Conservation (phyloP, 306 rosid genomes). For the Prunus armeniaca region DNA sequence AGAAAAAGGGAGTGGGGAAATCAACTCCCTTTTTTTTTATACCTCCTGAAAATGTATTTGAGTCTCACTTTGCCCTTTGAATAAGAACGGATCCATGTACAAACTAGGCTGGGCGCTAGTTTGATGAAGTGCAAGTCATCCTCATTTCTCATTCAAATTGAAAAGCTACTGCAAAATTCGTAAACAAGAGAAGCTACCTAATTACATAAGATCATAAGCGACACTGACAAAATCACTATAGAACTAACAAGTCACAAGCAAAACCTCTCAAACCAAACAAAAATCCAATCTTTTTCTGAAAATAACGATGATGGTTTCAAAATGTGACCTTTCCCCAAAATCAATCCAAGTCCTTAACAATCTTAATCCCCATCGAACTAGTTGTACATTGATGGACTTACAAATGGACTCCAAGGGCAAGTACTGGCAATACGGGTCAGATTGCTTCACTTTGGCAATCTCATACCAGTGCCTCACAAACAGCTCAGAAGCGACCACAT, state of each 20-base stretch:
- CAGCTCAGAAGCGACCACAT: constrained; percentile 58
- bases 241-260: not conserved
- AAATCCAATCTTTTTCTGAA: not conserved
- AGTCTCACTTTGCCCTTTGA: too few species aligned
- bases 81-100: too few species aligned
- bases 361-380: constrained; percentile 68
- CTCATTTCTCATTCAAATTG: too few species aligned
- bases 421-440: constrained; percentile 65
- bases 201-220: not conserved
- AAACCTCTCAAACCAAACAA: not conserved
- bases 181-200: not conserved
- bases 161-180: not conserved
- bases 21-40: too few species aligned
- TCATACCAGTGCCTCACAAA: constrained; percentile 68
- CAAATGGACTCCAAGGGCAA: constrained; percentile 71
- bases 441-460: constrained; percentile 79
- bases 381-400: constrained; percentile 73
- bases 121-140: too few species aligned
- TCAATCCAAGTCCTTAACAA: constrained; percentile 69
- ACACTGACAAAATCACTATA: not conserved
- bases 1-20: too few species aligned
- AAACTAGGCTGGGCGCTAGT: too few species aligned
- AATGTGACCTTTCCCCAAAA: not conserved
- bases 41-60: too few species aligned
- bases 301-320: not conserved